phyloP scores from a whole-genome alignment of 495 filamentous ascomycete species.

The Lasiosphaeriaceae sp. region DNA sequence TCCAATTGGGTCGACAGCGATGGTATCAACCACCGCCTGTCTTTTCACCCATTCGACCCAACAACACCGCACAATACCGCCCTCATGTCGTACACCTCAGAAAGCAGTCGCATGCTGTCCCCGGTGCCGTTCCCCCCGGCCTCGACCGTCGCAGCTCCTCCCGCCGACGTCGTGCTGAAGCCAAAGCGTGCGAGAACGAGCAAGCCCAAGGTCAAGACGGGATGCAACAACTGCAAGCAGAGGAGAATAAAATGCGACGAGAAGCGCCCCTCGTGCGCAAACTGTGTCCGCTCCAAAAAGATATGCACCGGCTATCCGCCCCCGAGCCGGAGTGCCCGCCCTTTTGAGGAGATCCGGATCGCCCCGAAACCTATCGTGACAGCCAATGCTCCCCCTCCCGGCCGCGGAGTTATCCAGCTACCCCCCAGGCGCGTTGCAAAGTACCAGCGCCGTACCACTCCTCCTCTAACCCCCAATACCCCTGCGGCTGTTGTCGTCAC shows the following conservation, averaged over 20 bases:
- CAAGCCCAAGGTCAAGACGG: conserved; percentile 51
- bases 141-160: background rate
- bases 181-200: conserved; percentile 39
- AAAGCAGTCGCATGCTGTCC: background rate
- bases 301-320: conserved; percentile 50
- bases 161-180: conserved; percentile 17
- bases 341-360: conserved; percentile 40
- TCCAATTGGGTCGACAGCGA: background rate
- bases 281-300: conserved; percentile 51
- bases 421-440: conserved; percentile 22
- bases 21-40: background rate
- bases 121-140: conserved; percentile 1
- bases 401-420: conserved; percentile 20
- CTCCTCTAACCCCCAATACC: conserved; percentile 32
- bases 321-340: conserved; percentile 37
- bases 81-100: conserved; percentile 8
- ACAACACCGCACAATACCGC: background rate
- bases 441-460: conserved; percentile 27
- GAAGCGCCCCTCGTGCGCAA: conserved; percentile 52
- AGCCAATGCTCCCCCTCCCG: conserved; percentile 18
- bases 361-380: conserved; percentile 38
- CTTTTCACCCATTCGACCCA: background rate
- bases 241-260: conserved; percentile 68
- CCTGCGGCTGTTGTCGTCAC: conserved; percentile 4
- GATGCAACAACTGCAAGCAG: conserved; percentile 57